A percentile compares a stretch with the other conserved stretches of the same genome.
Evolutionary conservation across 148 eudicot species (phyloP).

Genomic region (Vaccinium myrtillus): DNA sequence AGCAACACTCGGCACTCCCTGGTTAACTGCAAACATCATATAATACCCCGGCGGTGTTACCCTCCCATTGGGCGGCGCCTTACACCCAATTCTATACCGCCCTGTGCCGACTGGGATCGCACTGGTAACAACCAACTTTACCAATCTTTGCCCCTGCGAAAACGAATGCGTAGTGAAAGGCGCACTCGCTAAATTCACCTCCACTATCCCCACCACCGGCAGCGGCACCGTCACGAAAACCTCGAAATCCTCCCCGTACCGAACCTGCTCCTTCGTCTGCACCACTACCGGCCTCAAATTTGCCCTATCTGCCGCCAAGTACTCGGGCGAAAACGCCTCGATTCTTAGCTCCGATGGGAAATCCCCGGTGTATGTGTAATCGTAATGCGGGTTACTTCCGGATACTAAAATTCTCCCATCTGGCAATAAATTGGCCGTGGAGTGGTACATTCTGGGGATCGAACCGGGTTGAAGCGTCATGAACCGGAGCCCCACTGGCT

Average conservation of each 20-base stretch:
- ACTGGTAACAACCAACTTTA: conserved; percentile 47
- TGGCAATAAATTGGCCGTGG: conserved; percentile 85
- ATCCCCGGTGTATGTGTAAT: conserved; percentile 44
- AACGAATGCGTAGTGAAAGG: conserved; percentile 91
- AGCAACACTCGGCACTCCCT: conserved; percentile 83
- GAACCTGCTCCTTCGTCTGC: conserved; percentile 35
- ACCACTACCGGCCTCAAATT: conserved; percentile 57
- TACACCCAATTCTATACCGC: conserved; percentile 47
- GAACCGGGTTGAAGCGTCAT: conserved; percentile 69
- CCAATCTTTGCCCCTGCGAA: conserved; percentile 89
- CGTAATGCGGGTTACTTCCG: conserved; percentile 87
- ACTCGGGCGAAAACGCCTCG: conserved; percentile 86
- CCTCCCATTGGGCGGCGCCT: conserved; percentile 55
- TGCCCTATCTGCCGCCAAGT: conserved; percentile 46
- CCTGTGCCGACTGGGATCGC: conserved; percentile 37
- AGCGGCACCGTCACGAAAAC: conserved; percentile 37
- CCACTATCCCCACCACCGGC: conserved; percentile 65
- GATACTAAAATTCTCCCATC: conserved; percentile 80
- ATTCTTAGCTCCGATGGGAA: conserved; percentile 76
- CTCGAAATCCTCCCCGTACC: conserved; percentile 42
- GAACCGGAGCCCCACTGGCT: conserved; percentile 67
- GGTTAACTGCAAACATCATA: conserved; percentile 84
- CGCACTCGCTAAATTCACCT: conserved; percentile 77
- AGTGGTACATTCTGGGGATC: conserved; percentile 81
- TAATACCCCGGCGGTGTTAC: conserved; percentile 92